phyloP scores from a whole-genome alignment of 1,284 basidiomycete genomes.

The Pisolithus thermaeus region DNA sequence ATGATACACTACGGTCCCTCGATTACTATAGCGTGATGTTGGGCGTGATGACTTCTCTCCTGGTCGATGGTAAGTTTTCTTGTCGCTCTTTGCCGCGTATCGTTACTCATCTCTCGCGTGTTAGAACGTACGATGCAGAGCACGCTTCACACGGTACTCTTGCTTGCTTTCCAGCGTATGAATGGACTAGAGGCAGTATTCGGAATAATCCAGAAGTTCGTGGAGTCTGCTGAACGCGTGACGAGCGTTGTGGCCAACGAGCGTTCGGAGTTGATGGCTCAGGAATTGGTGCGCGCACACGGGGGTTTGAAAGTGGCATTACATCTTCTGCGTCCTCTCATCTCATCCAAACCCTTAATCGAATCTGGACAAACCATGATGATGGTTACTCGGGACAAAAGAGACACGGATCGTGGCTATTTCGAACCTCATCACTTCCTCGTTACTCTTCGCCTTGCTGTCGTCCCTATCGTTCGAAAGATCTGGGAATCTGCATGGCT shows the following conservation, averaged over 20 bases:
- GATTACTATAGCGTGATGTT: constrained; percentile 78
- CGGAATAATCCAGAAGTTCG: constrained; percentile 53
- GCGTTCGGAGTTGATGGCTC: constrained; percentile 51
- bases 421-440: constrained; percentile 87
- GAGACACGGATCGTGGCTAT: constrained; percentile 66
- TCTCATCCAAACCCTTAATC: constrained; percentile 75
- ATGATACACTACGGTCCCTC: constrained; percentile 49
- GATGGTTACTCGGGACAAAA: constrained; percentile 71
- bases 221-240: constrained; percentile 51
- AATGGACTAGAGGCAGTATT: constrained; percentile 75
- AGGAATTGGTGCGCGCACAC: constrained; percentile 70
- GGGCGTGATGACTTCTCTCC: constrained; percentile 63
- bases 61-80: constrained; percentile 73
- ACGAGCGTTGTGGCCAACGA: constrained; percentile 44
- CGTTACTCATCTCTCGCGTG: constrained; percentile 5
- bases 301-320: constrained; percentile 80
- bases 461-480: constrained; percentile 62
- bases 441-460: constrained; percentile 69
- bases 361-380: constrained; percentile 82
- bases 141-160: constrained; percentile 75
- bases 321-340: constrained; percentile 71
- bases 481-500: constrained; percentile 90
- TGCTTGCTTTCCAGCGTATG: constrained; percentile 68
- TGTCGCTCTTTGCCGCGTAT: background rate
- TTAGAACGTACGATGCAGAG: constrained; percentile 70